Evolutionary conservation across 1,284 basidiomycete species (phyloP), one percentile per base, ranked within the genome.

Genomic region (Sporisorium graminicola): DNA sequence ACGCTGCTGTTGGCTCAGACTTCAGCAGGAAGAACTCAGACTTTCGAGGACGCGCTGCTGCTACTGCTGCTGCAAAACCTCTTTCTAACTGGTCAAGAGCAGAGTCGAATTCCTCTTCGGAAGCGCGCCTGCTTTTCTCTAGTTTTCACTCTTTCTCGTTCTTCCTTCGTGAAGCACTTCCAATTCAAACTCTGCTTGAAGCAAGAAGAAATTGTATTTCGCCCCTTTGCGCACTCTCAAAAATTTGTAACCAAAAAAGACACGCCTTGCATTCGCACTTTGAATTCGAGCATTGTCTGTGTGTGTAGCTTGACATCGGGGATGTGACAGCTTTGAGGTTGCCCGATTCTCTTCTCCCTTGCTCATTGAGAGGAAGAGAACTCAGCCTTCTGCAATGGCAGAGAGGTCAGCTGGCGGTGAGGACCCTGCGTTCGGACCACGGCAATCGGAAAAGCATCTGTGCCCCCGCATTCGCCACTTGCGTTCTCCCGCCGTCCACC

Each of bases 81-180:
- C 29, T 56, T 33, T 27, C 7, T 16, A 27, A 49, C 47, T 49
- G 47, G 27, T 49, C 18, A 12, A 40, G 37, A 40, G n/a, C 40
- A 43, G 40, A 18, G 20, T 8, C 16, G n/a, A n/a, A n/a, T 20
- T 43, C 40, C 40, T 43, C n/a, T 20, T 43, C 40, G 13, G 16
- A 40, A 29, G 53, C 53, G 53, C 53, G 53, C 37, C n/a, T 24
- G 44, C 16, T 35, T 33, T 57, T 43, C 61, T 61, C 50, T 27
- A 26, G 42, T 61, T 52, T 69, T 63, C 57, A 54, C 33, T 44
- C 49, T 50, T 49, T 49, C 56, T 26, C 22, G 14, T 50, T 57
- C 50, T 52, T 46, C 50, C 54, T 69, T 69, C 57, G 66, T 57
- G 56, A 64, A 61, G 52, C 29, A 18, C 9, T 22, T 44, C 20